Base-by-base conservation (phyloP, 2,329 filamentous ascomycete genomes). In the Alternaria sp. region DNA sequence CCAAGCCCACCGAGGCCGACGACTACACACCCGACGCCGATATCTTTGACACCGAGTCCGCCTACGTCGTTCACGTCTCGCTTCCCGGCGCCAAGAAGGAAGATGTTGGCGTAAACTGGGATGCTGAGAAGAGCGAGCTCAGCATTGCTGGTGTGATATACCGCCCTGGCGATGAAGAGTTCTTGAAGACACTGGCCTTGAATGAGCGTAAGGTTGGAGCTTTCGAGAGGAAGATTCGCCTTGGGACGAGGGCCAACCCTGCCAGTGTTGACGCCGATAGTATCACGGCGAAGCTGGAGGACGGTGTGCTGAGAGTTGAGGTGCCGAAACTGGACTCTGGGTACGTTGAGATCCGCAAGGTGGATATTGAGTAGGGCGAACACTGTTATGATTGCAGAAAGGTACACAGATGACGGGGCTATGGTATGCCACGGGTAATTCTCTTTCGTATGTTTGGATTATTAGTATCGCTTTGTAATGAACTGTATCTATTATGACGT, bases 1-100 rank as follows among this genome's bases (percentile, higher is more conserved):
- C 54, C n/a, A 60, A 57, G 21, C 6, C 66, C 25, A 68, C 67
- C 15, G 71, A 71, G 9, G 66, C 63, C 21, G 68, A 71, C 55
- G 78, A 83, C 61, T 91, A 92, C 78, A 78, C 80, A 6, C 90
- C 91, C 1, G 88, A 90, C n/a, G 83, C 90, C 59, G 93, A 96
- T 76, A 82, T 94, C 67, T 96, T 95, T 83, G 87, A 90, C 76
- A 91, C 89, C 6, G 80, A 87, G 7, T 80, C 82, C 30, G 80
- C 87, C 14, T 81, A 89, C 76, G 82, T 93, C 46, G 81, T 96
- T 9, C 92, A 96, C 78, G 75, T 88, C 51, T 90, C 92, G 1
- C 85, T 96, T 0, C 92, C 93, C 0, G 93, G 93, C 25, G 92
- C 90, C 2, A 90, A 90, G 81, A 94, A 94, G 80, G 87, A 92